Evolutionary conservation across 495 filamentous ascomycete genomes (phyloP), one percentile per base, ranked within the genome.

Genomic region (Haplographium delicatum): DNA sequence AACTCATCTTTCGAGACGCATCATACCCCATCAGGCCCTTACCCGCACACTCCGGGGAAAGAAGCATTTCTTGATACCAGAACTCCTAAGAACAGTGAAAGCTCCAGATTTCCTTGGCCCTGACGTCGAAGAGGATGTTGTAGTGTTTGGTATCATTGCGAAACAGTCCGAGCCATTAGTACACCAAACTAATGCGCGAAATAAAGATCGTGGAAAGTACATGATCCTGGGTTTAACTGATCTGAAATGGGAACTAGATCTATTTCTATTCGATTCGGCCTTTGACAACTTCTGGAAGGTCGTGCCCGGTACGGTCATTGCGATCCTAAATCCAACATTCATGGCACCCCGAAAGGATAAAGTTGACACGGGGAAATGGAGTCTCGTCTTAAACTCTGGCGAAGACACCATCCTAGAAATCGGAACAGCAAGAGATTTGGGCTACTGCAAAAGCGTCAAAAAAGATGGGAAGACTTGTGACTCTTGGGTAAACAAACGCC

Each of bases 281-380:
- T 97, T 96, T 61, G 83, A 88, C 4, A 82, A 83, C 31, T 96
- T 89, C 70, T 96, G 91, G 82, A 90, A 94, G 60, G 72, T 97
- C 4, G 81, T 83, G 0, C 79, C 86, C 2, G 93, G 94, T 18
- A 95, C 87, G 0, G 72, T 97, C 2, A 74, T 99, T 44, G 93
- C 94, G 6, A 84, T 99, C 28, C 72, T 99, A n/a, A 99, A 97
- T 57, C 93, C 94, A 0, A 81, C 68, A 2, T 84, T 97, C 56
- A 84, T 99, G 78, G 88, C 91, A 7, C 94, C 94, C 2, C 82
- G 82, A 0, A 78, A 78, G 2, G 72, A 76, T 11, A 81, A 81
- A 44, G 71, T 82, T 11, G 85, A 88, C 48, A 91, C 86, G 4
- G 88, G 88, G 20, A 73, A 78, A 20, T 99, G 96, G 65, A 87